Evolutionary conservation across 495 filamentous ascomycete species (phyloP).

Genomic region (Lophium mytilinum): DNA sequence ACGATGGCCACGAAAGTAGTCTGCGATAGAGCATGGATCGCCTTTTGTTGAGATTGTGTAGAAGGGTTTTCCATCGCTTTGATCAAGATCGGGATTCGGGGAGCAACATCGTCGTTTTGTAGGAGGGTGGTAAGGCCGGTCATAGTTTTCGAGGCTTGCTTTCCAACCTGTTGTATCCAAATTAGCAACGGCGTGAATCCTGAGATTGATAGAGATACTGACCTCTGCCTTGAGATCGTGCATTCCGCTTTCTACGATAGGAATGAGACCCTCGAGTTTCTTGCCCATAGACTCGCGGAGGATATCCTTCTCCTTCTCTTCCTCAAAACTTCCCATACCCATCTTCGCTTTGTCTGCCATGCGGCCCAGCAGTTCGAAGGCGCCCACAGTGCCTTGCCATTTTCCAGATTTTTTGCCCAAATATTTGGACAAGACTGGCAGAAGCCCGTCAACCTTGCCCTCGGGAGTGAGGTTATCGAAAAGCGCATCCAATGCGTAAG

Average conservation of each 20-base stretch:
- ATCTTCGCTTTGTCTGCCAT: constrained; percentile 92
- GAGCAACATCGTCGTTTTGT: constrained; percentile 93
- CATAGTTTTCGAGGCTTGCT: constrained; percentile 87
- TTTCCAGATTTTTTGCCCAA: constrained; percentile 74
- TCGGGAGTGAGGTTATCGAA: constrained; percentile 73
- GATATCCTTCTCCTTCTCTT: constrained; percentile 76
- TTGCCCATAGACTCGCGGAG: constrained; percentile 87
- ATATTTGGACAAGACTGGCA: constrained; percentile 66
- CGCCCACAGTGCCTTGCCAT: constrained; percentile 92
- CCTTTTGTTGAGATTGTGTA: constrained; percentile 79
- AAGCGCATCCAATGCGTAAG: constrained; percentile 88
- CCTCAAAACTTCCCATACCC: constrained; percentile 65
- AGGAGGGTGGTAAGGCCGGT: constrained; percentile 80
- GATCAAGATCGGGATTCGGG: constrained; percentile 86
- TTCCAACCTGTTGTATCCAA: constrained; percentile 44
- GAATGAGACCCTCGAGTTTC: constrained; percentile 82
- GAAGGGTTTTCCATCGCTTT: constrained; percentile 94
- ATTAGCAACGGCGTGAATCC: neutral
- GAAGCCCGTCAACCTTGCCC: constrained; percentile 66
- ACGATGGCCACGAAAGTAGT: constrained; percentile 98
- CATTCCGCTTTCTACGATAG: constrained; percentile 88
- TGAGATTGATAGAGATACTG: neutral
- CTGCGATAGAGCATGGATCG: constrained; percentile 92
- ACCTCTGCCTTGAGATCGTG: constrained; percentile 90
- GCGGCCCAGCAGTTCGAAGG: constrained; percentile 69